Percentiles rank a stretch among this genome's conserved stretches.
Conservation (phyloP, 73 alveolate species). For the Paramecium pentaurelia region DNA sequence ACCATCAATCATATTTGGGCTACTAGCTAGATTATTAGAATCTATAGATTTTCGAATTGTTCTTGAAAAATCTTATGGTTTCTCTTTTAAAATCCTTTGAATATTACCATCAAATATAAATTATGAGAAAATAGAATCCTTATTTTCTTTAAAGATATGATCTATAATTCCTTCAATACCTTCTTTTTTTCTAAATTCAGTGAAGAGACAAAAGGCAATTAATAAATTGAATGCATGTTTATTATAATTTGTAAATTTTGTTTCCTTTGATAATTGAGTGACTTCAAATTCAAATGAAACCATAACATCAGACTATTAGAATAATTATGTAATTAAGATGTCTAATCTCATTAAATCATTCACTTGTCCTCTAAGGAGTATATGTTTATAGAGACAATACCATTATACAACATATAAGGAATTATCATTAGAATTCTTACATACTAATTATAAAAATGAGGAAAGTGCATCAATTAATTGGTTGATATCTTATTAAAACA, state of each 20-base stretch:
- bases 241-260: background rate
- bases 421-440: slow-evolving; percentile 9
- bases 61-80: background rate
- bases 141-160: background rate
- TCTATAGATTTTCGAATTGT: background rate
- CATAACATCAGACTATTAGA: background rate
- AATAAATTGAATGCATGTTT: slow-evolving; percentile 34
- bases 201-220: slow-evolving; percentile 22
- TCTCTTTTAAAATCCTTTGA: background rate
- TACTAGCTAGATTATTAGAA: background rate
- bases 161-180: background rate
- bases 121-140: background rate
- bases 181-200: slow-evolving; percentile 18
- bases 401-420: slow-evolving; percentile 7
- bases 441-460: slow-evolving; percentile 7
- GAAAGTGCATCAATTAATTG: background rate
- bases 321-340: background rate
- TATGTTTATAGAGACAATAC: slow-evolving; percentile 22
- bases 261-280: background rate
- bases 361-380: background rate
- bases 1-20: background rate
- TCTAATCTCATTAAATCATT: slow-evolving; percentile 32
- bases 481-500: background rate
- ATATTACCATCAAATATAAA: background rate
- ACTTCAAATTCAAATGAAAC: slow-evolving; percentile 32